Evolutionary conservation across 441 rosid genomes (phyloP), one percentile per base, ranked within the genome.

Genomic region (Sinapis alba): DNA sequence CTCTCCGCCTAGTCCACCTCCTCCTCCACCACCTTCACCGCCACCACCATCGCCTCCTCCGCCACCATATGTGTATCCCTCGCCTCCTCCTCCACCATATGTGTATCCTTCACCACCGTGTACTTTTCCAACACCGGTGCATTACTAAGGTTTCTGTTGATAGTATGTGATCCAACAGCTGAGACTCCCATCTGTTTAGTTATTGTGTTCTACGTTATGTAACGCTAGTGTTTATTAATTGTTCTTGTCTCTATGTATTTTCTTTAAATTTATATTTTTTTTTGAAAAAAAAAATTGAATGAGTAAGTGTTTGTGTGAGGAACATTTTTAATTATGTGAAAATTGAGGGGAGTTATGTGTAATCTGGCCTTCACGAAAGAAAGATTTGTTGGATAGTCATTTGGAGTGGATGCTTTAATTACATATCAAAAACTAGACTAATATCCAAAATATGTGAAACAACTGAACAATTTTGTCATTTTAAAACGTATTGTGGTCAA

Each of bases 1-100:
- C 75, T 75, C 85, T 45, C 79, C 85, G 8, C 81, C 75, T 60
- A 63, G 76, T 51, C 79, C 84, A 0, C 75, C 86, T 0, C 81
- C 86, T 0, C 84, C 79, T 0, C 0, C 63, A 9, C 74, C 82
- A 0, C 86, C 77, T 0, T 59, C 71, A 0, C 72, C 84, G 0
- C 80, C 84, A 0, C 78, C 83, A 34, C 38, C 38, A 34, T 21
- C 88, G 0, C 77, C 87, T 0, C 77, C 87, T 0, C 70, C 83
- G 0, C 62, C 74, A 0, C 77, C 82, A 0, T 47, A 47, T 47
- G 54, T 47, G 54, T 16, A 47, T 16, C 68, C 77, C 0, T 58
- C 80, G 0, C 58, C 73, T 1, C 47, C 79, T 0, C 53, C 69
- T 7, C 36, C 72, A 47, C 28, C 71, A 36, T 51, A 66, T 12